phyloP scores from a whole-genome alignment of 768 basidiomycete genomes.

The Mycena amicta region DNA sequence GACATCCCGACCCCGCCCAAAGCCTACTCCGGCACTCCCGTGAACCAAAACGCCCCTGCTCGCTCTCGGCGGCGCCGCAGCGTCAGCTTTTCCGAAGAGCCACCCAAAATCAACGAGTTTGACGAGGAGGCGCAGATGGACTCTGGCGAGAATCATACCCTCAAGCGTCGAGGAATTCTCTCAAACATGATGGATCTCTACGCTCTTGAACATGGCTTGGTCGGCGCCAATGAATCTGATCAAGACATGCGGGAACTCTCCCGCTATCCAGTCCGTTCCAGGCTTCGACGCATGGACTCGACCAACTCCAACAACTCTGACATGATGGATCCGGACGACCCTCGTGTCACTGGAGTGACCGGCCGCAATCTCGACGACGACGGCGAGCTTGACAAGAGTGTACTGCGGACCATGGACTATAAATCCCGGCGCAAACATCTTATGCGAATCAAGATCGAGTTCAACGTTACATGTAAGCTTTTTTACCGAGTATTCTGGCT shows the following conservation, averaged over 20 bases:
- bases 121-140: slow-evolving; percentile 26
- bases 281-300: slow-evolving; percentile 45
- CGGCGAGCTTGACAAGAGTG: slow-evolving; percentile 63
- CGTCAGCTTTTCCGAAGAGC: slow-evolving; percentile 45
- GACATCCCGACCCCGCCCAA: slow-evolving; percentile 57
- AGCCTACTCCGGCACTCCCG: slow-evolving; percentile 37
- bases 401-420: slow-evolving; percentile 67
- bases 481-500: slow-evolving; percentile 1
- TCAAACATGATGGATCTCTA: slow-evolving; percentile 57
- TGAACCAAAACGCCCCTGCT: slow-evolving; percentile 22
- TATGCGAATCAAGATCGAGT: slow-evolving; percentile 68
- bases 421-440: slow-evolving; percentile 65
- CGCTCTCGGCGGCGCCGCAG: slow-evolving; percentile 32
- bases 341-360: slow-evolving; percentile 61
- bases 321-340: slow-evolving; percentile 72
- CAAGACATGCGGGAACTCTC: slow-evolving; percentile 24
- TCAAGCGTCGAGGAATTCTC: slow-evolving; percentile 48
- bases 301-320: slow-evolving; percentile 52
- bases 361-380: slow-evolving; percentile 56
- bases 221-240: slow-evolving; percentile 19
- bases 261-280: slow-evolving; percentile 28
- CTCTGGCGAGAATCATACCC: slow-evolving; percentile 33
- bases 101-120: slow-evolving; percentile 26
- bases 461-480: slow-evolving; percentile 67
- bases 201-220: slow-evolving; percentile 34